A percentile compares a stretch with the other conserved stretches of the same genome.
phyloP scores from a whole-genome alignment of 352 stramenopile species.

The Globisporangium perplexum region DNA sequence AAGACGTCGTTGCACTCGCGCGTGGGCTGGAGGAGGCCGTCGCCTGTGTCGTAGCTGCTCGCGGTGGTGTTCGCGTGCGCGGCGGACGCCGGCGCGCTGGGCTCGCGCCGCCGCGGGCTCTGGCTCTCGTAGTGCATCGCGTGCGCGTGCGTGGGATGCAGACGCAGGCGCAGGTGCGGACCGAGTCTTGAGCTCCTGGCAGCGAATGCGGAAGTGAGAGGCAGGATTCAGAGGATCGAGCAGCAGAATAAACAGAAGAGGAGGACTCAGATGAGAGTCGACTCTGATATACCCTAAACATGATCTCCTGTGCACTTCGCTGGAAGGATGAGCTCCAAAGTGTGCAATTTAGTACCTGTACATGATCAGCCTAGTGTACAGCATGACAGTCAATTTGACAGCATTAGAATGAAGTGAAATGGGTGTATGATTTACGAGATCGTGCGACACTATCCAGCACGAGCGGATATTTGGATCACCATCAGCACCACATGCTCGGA shows the following conservation, averaged over 20 bases:
- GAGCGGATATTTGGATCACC: too few relatives aligned
- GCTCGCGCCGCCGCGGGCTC: background rate
- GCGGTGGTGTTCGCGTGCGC: background rate
- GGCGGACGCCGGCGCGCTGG: background rate
- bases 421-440: background rate
- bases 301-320: too few relatives aligned
- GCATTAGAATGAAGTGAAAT: background rate
- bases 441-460: too few relatives aligned
- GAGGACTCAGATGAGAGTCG: too few relatives aligned
- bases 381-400: background rate
- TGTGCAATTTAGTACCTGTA: background rate
- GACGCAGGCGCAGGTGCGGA: background rate
- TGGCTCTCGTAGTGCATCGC: background rate
- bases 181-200: background rate
- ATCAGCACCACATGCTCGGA: too few relatives aligned
- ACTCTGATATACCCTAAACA: too few relatives aligned
- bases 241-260: background rate
- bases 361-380: background rate
- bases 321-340: too few relatives aligned
- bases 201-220: background rate
- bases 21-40: conserved; percentile 12
- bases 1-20: conserved; percentile 75
- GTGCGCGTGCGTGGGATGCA: background rate
- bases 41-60: conserved; percentile 9
- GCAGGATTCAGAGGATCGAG: background rate